Percentiles rank a stretch among this genome's conserved stretches.
Evolutionary conservation across 1,284 basidiomycete species (phyloP).

Genomic region (Papiliotrema flavescens): DNA sequence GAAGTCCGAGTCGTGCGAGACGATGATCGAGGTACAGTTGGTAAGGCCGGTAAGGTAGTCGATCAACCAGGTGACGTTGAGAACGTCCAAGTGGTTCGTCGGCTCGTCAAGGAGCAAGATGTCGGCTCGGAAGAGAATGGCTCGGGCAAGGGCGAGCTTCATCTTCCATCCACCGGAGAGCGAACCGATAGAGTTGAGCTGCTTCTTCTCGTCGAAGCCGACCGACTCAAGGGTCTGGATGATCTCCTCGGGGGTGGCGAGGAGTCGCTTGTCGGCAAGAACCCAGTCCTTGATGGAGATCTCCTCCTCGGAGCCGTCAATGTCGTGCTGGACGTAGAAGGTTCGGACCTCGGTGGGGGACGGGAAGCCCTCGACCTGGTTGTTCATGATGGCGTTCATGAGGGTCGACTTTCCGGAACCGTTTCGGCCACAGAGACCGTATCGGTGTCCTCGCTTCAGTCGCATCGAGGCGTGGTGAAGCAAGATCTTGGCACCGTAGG

Average conservation of each 20-base stretch:
- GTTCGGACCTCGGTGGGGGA: conserved; percentile 86
- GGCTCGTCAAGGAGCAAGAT: conserved; percentile 96
- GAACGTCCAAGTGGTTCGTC: conserved; percentile 95
- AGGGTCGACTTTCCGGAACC: conserved; percentile 98
- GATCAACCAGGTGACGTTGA: conserved; percentile 96
- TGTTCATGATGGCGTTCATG: conserved; percentile 94
- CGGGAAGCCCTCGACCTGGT: conserved; percentile 97
- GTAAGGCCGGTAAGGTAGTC: conserved; percentile 85
- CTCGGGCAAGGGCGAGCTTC: conserved; percentile 98
- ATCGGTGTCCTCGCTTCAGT: conserved; percentile 97
- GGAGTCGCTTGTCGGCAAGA: conserved; percentile 77
- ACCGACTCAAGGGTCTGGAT: conserved; percentile 79
- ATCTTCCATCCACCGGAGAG: conserved; percentile 99
- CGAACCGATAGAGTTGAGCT: conserved; percentile 78
- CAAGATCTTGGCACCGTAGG: conserved; percentile 97
- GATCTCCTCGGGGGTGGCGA: conserved; percentile 66
- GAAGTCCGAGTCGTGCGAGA: conserved; percentile 98
- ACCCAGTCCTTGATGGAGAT: conserved; percentile 90
- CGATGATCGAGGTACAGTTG: conserved; percentile 94
- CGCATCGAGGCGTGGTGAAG: conserved; percentile 94
- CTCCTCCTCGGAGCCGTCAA: conserved; percentile 90
- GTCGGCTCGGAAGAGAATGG: conserved; percentile 98
- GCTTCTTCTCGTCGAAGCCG: conserved; percentile 85
- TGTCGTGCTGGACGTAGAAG: conserved; percentile 99
- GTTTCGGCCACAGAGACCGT: conserved; percentile 97